These are phyloP conservation scores for Boletus insuetus DNA, from an alignment of 768 basidiomycete genomes.

Conservation along the genomic window DNA sequence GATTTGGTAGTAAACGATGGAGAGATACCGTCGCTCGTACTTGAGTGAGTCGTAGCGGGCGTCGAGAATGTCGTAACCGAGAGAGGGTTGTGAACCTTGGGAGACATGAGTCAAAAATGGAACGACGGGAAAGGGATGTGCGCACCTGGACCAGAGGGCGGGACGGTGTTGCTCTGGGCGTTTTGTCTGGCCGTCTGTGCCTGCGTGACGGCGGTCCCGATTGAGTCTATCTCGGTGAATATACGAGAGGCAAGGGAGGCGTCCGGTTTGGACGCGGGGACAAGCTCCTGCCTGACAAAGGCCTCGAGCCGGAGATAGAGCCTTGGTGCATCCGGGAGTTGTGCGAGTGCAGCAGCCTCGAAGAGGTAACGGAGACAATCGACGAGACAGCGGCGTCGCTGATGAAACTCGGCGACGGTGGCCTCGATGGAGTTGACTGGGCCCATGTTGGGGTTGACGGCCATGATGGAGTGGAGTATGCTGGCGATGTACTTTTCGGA, in stretches of 20 bases:
- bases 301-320: slow-evolving; percentile 50
- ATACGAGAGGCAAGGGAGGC: slow-evolving; percentile 52
- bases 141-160: slow-evolving; percentile 55
- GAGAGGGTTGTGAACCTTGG: slow-evolving; percentile 40
- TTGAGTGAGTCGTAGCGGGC: slow-evolving; percentile 71
- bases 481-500: slow-evolving; percentile 80
- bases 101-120: slow-evolving; percentile 1
- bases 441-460: slow-evolving; percentile 61
- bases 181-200: slow-evolving; percentile 59
- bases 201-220: slow-evolving; percentile 51
- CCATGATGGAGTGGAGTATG: slow-evolving; percentile 62
- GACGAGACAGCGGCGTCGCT: slow-evolving; percentile 64
- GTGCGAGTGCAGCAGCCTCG: slow-evolving; percentile 53
- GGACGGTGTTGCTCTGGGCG: slow-evolving; percentile 54
- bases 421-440: slow-evolving; percentile 59
- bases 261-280: slow-evolving; percentile 39
- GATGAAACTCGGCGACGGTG: slow-evolving; percentile 66
- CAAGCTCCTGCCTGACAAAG: slow-evolving; percentile 56
- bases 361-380: slow-evolving; percentile 70
- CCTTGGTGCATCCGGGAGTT: slow-evolving; percentile 42
- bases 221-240: slow-evolving; percentile 59
- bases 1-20: slow-evolving; percentile 59
- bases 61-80: slow-evolving; percentile 66
- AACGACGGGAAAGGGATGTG: background rate
- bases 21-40: slow-evolving; percentile 69